These are phyloP conservation scores for Oxytropis ochrocephala DNA, from an alignment of 306 rosid genomes.

Conservation along the genomic window DNA sequence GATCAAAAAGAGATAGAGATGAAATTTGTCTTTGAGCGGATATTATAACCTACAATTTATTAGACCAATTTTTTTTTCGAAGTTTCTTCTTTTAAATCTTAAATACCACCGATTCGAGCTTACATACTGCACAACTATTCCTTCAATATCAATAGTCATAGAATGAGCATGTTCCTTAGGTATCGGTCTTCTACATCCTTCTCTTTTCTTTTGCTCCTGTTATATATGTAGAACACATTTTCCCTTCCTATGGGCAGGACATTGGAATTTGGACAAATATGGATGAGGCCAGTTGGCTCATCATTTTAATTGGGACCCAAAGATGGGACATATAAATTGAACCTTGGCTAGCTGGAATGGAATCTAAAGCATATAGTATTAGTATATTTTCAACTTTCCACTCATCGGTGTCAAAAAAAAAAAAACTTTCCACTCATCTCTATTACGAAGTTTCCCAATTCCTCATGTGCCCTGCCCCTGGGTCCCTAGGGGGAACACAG, in stretches of 20 bases:
- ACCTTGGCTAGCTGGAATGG: background rate
- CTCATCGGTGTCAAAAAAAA: no score
- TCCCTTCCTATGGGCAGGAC: background rate
- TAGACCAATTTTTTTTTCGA: no score
- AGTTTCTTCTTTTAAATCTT: no score
- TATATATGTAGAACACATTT: background rate
- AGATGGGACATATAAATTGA: background rate
- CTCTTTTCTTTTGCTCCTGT: background rate
- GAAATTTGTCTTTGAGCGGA: no score
- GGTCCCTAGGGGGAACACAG: background rate
- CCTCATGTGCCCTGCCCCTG: conserved; percentile 20
- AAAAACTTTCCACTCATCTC: conserved; percentile 1
- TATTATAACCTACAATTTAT: no score
- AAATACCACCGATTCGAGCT: no score
- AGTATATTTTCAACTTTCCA: background rate
- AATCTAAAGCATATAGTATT: background rate
- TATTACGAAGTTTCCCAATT: conserved; percentile 22
- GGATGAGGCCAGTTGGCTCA: conserved; percentile 11
- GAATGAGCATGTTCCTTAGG: no score
- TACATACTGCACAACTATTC: no score
- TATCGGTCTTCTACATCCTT: background rate
- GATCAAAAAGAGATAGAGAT: no score
- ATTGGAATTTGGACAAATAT: background rate
- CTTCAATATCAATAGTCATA: no score
- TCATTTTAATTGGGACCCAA: conserved; percentile 26